These are phyloP conservation scores for Graphilbum ipis-grandicollis DNA, from an alignment of 2,329 filamentous ascomycete species.

Conservation along the genomic window DNA sequence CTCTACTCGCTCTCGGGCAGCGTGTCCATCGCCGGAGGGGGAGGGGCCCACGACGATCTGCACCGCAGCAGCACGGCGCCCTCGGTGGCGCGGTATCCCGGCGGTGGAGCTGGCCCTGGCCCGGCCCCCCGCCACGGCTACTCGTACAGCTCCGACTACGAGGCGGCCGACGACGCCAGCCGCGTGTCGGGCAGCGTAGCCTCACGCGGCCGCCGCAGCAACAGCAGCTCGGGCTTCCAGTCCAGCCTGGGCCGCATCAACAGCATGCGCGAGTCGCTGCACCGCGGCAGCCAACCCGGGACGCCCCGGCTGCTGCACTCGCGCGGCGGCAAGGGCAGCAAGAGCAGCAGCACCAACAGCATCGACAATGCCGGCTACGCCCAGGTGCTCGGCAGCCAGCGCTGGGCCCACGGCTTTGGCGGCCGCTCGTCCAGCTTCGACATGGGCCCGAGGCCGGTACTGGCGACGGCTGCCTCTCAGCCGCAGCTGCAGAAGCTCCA, in stretches of 20 bases:
- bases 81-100: too few relatives aligned
- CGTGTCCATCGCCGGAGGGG: too few relatives aligned
- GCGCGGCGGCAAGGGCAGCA: constrained; percentile 47
- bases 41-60: too few relatives aligned
- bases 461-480: not conserved
- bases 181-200: constrained; percentile 33
- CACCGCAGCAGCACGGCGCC: too few relatives aligned
- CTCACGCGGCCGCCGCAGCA: constrained; percentile 52
- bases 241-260: constrained; percentile 42
- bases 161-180: constrained; percentile 35
- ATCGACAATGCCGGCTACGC: constrained; percentile 49
- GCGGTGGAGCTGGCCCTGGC: not conserved
- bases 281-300: constrained; percentile 18
- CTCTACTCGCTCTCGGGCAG: constrained; percentile 13
- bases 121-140: constrained; percentile 31
- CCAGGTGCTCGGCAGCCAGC: constrained; percentile 38
- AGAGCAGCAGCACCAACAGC: constrained; percentile 48
- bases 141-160: constrained; percentile 46
- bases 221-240: constrained; percentile 61
- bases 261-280: constrained; percentile 35
- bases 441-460: constrained; percentile 28
- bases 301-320: constrained; percentile 31
- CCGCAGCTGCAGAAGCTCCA: not conserved
- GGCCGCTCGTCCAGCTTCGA: constrained; percentile 60
- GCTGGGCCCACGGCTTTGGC: constrained; percentile 34